phyloP scores from a whole-genome alignment of 2,329 filamentous ascomycete genomes.

The Nemania sp. region DNA sequence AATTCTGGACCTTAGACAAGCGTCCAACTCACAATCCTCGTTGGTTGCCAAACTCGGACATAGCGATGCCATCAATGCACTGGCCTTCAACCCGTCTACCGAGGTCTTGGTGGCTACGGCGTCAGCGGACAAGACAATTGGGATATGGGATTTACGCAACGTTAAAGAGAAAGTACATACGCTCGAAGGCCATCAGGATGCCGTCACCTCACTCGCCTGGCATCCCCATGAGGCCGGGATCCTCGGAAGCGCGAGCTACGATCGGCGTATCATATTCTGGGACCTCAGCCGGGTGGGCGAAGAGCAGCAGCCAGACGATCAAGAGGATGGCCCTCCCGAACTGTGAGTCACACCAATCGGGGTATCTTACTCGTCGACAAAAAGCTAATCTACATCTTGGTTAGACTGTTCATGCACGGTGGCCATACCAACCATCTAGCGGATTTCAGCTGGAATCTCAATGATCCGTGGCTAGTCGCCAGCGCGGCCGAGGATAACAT shows the following conservation, averaged over 20 bases:
- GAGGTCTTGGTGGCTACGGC: constrained; percentile 91
- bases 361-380: neutral
- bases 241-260: constrained; percentile 88
- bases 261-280: constrained; percentile 95
- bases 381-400: constrained; percentile 42
- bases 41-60: constrained; percentile 76
- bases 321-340: constrained; percentile 92
- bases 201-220: constrained; percentile 92
- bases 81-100: constrained; percentile 91
- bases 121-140: constrained; percentile 93
- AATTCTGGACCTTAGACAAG: constrained; percentile 81
- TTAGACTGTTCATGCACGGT: constrained; percentile 94
- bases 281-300: constrained; percentile 90
- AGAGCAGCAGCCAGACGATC: constrained; percentile 93
- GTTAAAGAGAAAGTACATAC: constrained; percentile 88
- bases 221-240: constrained; percentile 89
- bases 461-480: constrained; percentile 95
- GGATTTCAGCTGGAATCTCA: constrained; percentile 97
- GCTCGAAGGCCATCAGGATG: constrained; percentile 84
- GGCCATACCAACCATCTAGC: constrained; percentile 96
- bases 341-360: constrained; percentile 63
- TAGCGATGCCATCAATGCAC: constrained; percentile 90
- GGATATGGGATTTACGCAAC: constrained; percentile 92
- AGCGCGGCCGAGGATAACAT: constrained; percentile 96
- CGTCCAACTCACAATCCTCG: constrained; percentile 68